Evolutionary conservation across 306 rosid genomes (phyloP), one percentile per base, ranked within the genome.

Genomic region (Trifolium dubium): DNA sequence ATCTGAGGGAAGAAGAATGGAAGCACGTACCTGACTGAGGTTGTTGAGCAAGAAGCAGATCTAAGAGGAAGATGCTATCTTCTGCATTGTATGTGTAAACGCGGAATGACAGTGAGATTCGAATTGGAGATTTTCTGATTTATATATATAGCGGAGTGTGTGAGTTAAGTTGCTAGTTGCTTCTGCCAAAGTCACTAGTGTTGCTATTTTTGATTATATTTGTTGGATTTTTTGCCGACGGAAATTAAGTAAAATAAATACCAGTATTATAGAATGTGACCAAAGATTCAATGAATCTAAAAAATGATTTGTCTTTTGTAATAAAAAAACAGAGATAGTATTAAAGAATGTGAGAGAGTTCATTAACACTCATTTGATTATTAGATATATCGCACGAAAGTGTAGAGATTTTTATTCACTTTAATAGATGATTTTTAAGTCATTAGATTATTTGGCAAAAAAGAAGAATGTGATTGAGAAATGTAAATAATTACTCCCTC

Each of bases 1-100:
- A 81, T 79, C 87, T 82, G 62, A 61, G 10, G 44, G 3, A 15
- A 14, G 5, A 1, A 51, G 29, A 31, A 32, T 17, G 4, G 2
- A 7, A 69, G n/a, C 2, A 63, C 17, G 17, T 31, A 63, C 14
- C n/a, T 60, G 85, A 89, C 93, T 83, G 9, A 15, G 9, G 43
- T 60, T 40, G 10, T 32, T 19, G 3, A 3, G 64, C 69, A 30
- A 54, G 64, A 67, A 32, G 72, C 72, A 69, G 90, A 85, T 89
- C 89, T 77, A 80, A 37, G 58, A 32, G 14, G 13, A 49, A 39
- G 44, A 14, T 55, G 55, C 34, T 74, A 65, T 70, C 70, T 23
- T 37, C 70, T 50, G 59, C 85, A 84, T 83, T 2, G 80, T 39
- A 72, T 2, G 80, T 39, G 76, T 11, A 46, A 10, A 14, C 1